Evolutionary conservation across 1,284 basidiomycete genomes (phyloP).

Genomic region (Leccinum pachyderme): DNA sequence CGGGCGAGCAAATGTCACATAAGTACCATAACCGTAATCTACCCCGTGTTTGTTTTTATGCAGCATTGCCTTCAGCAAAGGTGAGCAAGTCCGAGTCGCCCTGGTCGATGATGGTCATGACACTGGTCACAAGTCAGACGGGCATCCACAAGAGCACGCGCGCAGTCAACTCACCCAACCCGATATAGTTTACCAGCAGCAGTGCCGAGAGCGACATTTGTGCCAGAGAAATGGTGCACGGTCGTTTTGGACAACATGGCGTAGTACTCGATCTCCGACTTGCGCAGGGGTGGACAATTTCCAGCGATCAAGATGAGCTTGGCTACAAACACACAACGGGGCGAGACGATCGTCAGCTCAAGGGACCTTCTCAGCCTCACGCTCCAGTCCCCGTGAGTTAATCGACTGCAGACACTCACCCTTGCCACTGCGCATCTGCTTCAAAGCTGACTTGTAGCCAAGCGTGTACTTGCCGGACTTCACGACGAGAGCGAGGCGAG

Average conservation of each 20-base stretch:
- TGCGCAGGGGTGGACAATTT: slow-evolving; percentile 98
- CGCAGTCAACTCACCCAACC: slow-evolving; percentile 71
- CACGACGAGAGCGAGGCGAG: slow-evolving; percentile 95
- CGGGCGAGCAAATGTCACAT: slow-evolving; percentile 1
- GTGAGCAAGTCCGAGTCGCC: slow-evolving; percentile 95
- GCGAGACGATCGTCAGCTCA: slow-evolving; percentile 50
- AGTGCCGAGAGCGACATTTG: slow-evolving; percentile 97
- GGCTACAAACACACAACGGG: slow-evolving; percentile 51
- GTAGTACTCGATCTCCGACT: slow-evolving; percentile 99
- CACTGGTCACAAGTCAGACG: slow-evolving; percentile 46
- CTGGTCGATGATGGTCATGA: slow-evolving; percentile 96
- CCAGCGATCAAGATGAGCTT: slow-evolving; percentile 99
- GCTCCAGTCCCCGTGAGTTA: slow-evolving; percentile 86
- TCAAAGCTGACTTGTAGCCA: slow-evolving; percentile 96
- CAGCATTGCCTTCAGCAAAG: slow-evolving; percentile 65
- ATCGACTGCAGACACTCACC: slow-evolving; percentile 58
- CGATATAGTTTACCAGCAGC: slow-evolving; percentile 99
- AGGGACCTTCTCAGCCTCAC: slow-evolving; percentile 96
- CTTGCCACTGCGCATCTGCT: slow-evolving; percentile 98
- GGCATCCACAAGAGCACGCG: not conserved
- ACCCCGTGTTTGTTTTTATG: slow-evolving; percentile 31
- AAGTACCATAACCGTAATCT: slow-evolving; percentile 5
- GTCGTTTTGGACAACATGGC: slow-evolving; percentile 99
- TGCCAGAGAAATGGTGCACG: slow-evolving; percentile 96
- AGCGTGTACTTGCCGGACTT: slow-evolving; percentile 94